Evolutionary conservation across 495 filamentous ascomycete species (phyloP).

Genomic region (Melanomma pulvis-pyrius): DNA sequence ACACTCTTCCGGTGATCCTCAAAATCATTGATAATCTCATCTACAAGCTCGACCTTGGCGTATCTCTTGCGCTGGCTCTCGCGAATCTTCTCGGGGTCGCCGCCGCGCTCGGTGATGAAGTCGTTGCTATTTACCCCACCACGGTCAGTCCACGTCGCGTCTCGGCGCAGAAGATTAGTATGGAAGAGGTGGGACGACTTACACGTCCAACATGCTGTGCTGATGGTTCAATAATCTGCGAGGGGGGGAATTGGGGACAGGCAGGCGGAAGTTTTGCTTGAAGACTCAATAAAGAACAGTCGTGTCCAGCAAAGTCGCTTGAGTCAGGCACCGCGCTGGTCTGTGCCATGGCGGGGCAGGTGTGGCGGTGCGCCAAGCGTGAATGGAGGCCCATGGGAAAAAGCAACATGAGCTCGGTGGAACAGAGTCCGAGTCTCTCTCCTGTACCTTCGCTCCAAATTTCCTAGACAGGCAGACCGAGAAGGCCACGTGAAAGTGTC

Average conservation of each 20-base stretch:
- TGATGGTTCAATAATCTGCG: background rate
- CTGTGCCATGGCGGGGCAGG: constrained; percentile 12
- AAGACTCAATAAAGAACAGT: background rate
- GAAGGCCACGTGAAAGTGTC: constrained; percentile 14
- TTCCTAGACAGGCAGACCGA: constrained; percentile 9
- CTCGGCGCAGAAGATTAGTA: background rate
- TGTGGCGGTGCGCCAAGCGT: constrained; percentile 21
- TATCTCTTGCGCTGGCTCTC: constrained; percentile 82
- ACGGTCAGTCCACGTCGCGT: background rate
- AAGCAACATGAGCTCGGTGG: background rate
- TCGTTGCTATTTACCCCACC: constrained; percentile 56
- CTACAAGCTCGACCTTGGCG: constrained; percentile 79
- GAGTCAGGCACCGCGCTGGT: constrained; percentile 2
- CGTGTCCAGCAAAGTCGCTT: background rate
- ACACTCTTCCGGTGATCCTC: constrained; percentile 83
- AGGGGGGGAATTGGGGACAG: background rate
- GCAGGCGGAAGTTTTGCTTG: background rate
- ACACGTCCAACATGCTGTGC: constrained; percentile 30
- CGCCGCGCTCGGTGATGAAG: constrained; percentile 84
- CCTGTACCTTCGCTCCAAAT: background rate
- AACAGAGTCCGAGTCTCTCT: background rate
- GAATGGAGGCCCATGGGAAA: background rate
- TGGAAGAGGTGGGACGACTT: constrained; percentile 1
- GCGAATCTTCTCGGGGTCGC: constrained; percentile 83
- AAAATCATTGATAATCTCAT: constrained; percentile 84